phyloP scores from a whole-genome alignment of 768 basidiomycete genomes.

The Xanthoconium stramineum region DNA sequence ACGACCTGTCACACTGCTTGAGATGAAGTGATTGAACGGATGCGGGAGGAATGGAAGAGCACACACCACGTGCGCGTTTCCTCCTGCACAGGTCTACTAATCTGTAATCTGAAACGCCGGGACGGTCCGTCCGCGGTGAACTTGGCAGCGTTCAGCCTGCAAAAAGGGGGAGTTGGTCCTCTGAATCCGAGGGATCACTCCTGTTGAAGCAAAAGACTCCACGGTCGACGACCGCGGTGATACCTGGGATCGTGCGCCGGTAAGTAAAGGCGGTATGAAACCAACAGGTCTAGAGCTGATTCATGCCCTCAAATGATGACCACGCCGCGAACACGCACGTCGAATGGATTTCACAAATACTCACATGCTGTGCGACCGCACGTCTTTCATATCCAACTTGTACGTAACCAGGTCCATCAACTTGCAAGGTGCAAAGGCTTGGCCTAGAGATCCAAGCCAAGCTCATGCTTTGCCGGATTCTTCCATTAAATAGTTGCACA shows the following conservation, averaged over 20 bases:
- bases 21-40: conserved; percentile 1
- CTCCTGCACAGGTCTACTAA: neutral
- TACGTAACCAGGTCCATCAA: conserved; percentile 2
- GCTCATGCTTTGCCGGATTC: neutral
- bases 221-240: conserved; percentile 1
- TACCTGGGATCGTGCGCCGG: neutral
- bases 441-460: neutral
- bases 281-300: neutral
- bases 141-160: neutral
- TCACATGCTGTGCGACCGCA: conserved; percentile 2
- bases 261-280: neutral
- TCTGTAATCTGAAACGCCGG: neutral
- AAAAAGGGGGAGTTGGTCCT: too few relatives aligned
- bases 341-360: neutral
- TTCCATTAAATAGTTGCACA: neutral
- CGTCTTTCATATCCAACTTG: neutral
- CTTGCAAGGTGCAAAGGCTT: neutral
- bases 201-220: too few relatives aligned
- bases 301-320: neutral
- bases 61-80: neutral
- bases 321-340: conserved; percentile 19
- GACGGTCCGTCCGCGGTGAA: neutral
- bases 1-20: conserved; percentile 13
- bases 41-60: conserved; percentile 20
- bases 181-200: neutral